A percentile compares a stretch with the other conserved stretches of the same genome.
These are phyloP conservation scores for Hypoxylon fragiforme DNA, from an alignment of 495 filamentous ascomycete species.

Conservation along the genomic window DNA sequence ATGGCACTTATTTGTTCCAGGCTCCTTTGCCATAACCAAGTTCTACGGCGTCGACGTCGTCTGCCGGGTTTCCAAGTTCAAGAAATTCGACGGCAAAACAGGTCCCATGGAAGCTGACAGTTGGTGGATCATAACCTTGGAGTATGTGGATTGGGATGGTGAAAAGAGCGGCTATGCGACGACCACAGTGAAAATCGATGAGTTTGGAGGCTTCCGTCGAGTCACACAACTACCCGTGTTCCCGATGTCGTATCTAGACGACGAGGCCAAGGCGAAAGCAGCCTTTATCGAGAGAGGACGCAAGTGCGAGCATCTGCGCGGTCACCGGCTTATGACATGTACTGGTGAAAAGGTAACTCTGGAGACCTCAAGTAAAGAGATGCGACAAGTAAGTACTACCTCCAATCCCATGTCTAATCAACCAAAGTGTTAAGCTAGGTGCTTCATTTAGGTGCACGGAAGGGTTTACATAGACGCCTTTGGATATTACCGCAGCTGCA, in stretches of 20 bases:
- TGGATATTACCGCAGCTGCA: constrained; percentile 22
- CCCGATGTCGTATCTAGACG: constrained; percentile 55
- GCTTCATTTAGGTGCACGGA: not conserved
- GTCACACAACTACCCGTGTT: constrained; percentile 55
- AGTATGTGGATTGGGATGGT: constrained; percentile 63
- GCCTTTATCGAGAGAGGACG: constrained; percentile 46
- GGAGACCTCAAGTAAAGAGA: not conserved
- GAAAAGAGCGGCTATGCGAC: constrained; percentile 50
- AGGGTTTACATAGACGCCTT: constrained; percentile 30
- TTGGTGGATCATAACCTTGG: constrained; percentile 34
- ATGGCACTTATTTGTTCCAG: constrained; percentile 44
- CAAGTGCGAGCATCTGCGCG: constrained; percentile 52
- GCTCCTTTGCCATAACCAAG: constrained; percentile 28
- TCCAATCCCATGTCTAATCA: not conserved
- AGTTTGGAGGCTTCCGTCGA: constrained; percentile 51
- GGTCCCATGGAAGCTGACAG: not conserved
- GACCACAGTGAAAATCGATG: constrained; percentile 40
- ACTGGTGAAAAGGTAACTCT: constrained; percentile 40
- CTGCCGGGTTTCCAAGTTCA: constrained; percentile 22
- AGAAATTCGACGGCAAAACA: not conserved
- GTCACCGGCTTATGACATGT: constrained; percentile 60
- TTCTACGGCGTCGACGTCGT: constrained; percentile 22
- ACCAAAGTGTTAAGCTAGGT: not conserved
- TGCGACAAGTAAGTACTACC: constrained; percentile 5
- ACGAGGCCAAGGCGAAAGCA: constrained; percentile 40